Evolutionary conservation across 805 yeast species (phyloP), one percentile per base, ranked within the genome.

Genomic region (Teunomyces kruisii): DNA sequence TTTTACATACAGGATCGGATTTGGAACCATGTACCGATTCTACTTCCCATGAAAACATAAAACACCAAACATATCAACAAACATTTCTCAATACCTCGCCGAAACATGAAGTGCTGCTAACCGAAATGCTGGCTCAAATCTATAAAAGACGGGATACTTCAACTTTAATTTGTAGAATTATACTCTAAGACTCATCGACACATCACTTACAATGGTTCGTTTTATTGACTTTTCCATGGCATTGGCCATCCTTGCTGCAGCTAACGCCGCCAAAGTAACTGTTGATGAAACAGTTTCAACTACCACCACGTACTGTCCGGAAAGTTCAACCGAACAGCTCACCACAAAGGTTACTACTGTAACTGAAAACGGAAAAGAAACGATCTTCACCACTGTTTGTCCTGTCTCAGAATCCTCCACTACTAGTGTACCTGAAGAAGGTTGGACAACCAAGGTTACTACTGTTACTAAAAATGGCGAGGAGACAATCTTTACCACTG

Each of bases 301-400:
- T 5, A 48, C 48, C 46, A 55, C 67, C 44, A 53, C 62, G 17
- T 49, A 44, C 50, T 51, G 56, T 43, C 58, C 62, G 35, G 40
- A 42, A 14, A 17, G 41, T 24, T 26, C 14, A 26, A 13, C 22
- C 22, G n/a, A 32, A 41, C 52, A 37, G 51, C 58, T 38, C 37
- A 55, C 42, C 32, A 42, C 51, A 19, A 36, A 40, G 33, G 42
- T 42, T 40, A 53, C 55, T 32, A 54, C 59, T 19, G 45, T 49
- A 22, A 53, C 55, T 16, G 56, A 47, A 7, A 44, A 6, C 6
- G 22, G 22, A 4, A 19, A 19, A 6, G 22, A 19, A 19, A 19
- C 22, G 3, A 19, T 19, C 6, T 19, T 19, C 22, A 19, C 22
- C 6, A 19, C 22, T 3, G 22, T 19, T 19, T 19, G 22, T 19